A percentile compares a stretch with the other conserved stretches of the same genome.
Evolutionary conservation across 1,139 yeast genomes (phyloP).

Genomic region (Lodderomyces metapsilosis): DNA sequence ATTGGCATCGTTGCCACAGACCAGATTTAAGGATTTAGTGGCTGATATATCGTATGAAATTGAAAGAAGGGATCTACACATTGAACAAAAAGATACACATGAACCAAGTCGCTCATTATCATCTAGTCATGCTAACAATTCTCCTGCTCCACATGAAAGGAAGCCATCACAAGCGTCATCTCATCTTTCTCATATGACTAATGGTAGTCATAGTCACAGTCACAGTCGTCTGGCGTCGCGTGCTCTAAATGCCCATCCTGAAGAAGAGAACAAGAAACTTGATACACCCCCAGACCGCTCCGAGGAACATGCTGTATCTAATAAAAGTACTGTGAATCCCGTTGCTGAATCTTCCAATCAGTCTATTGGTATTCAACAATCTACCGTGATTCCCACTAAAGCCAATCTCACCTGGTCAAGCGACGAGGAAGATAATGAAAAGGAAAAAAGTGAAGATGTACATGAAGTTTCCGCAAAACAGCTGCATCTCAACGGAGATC

Average conservation of each 20-base stretch:
- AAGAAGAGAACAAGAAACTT: constrained; percentile 6
- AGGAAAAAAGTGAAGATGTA: constrained; percentile 11
- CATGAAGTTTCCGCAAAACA: background rate
- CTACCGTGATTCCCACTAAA: constrained; percentile 71
- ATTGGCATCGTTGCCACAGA: constrained; percentile 77
- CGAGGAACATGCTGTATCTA: constrained; percentile 12
- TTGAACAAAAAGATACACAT: constrained; percentile 10
- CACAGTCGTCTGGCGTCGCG: constrained; percentile 12
- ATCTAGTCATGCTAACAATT: constrained; percentile 7
- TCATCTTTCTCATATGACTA: constrained; percentile 2
- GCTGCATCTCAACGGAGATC: background rate
- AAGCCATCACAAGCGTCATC: constrained; percentile 10
- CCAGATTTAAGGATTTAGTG: constrained; percentile 85
- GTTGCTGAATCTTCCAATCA: constrained; percentile 13
- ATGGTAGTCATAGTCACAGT: constrained; percentile 11
- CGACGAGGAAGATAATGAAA: constrained; percentile 53
- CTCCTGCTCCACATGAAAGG: constrained; percentile 7
- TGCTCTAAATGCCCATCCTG: constrained; percentile 6
- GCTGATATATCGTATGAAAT: constrained; percentile 88
- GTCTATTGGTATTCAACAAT: constrained; percentile 50
- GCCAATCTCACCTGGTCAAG: constrained; percentile 82
- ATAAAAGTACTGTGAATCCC: constrained; percentile 22
- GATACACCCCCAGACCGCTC: constrained; percentile 11
- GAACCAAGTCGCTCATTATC: constrained; percentile 6
- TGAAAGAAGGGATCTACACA: constrained; percentile 66